phyloP scores from a whole-genome alignment of 306 rosid species.

The Alnus rubra region DNA sequence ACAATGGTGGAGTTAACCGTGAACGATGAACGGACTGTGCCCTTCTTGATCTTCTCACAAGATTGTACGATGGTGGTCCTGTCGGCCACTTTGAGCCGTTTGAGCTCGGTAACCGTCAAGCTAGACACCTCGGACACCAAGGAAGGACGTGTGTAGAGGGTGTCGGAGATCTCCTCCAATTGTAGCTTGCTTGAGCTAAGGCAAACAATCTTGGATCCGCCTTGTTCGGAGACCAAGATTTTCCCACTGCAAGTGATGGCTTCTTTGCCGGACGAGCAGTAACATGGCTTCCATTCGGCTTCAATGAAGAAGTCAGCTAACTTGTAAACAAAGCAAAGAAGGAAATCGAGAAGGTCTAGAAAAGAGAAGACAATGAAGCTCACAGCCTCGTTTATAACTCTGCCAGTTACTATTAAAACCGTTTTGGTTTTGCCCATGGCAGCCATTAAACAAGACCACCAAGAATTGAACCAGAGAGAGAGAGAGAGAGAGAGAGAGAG shows the following conservation, averaged over 20 bases:
- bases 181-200: conserved; percentile 56
- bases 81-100: conserved; percentile 39
- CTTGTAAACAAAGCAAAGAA: conserved; percentile 65
- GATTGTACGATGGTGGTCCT: conserved; percentile 1
- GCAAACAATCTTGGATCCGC: conserved; percentile 71
- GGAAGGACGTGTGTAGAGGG: conserved; percentile 78
- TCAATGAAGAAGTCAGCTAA: conserved; percentile 70
- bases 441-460: conserved; percentile 18
- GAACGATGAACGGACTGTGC: conserved; percentile 34
- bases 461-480: not conserved
- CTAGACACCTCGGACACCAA: conserved; percentile 67
- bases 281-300: conserved; percentile 77
- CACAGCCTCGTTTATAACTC: conserved; percentile 57
- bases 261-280: conserved; percentile 70
- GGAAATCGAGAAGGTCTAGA: conserved; percentile 64
- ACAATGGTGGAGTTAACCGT: conserved; percentile 62
- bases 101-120: conserved; percentile 43
- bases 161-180: conserved; percentile 83
- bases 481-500: not conserved
- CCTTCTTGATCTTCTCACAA: conserved; percentile 24
- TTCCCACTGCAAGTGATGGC: conserved; percentile 69
- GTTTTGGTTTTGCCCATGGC: conserved; percentile 43
- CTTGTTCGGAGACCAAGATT: conserved; percentile 80
- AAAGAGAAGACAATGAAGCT: conserved; percentile 64
- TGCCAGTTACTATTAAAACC: conserved; percentile 35